Base-by-base conservation (phyloP, 306 rosid genomes). In the Gastrolobium bilobum region DNA sequence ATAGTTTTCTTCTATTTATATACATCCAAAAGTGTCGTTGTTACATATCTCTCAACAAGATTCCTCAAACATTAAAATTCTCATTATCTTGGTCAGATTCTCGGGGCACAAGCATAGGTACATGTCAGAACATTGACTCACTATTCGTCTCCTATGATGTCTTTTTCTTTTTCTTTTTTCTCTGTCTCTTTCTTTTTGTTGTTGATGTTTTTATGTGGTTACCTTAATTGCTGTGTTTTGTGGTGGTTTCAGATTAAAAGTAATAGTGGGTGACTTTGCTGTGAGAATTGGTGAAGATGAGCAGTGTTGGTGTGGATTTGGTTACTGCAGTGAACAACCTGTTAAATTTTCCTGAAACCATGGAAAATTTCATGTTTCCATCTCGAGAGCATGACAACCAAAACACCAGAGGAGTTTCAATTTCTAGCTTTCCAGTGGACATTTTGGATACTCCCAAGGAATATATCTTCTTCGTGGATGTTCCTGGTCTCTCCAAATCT, bases 401-500 rank as follows among this genome's bases (percentile, higher is more conserved):
- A 4, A 85, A 81, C n/a, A 70, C 1, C 34, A 82, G 82, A 57
- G 79, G 78, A 0, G 44, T n/a, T 11, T 77, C 89, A 0, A 39
- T 15, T 11, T 77, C 89, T 2, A 79, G 51, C 79, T 82, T 90
- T 20, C 90, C 90, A 0, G 89, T 82, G 0, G 97, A 91, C 63
- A 88, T 91, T 64, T 68, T 89, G 83, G 97, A 91, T 46, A 59
- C 90, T 66, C 70, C 86, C 40, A 87, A 82, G 14, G 91, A 89
- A 5, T 91, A 82, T 48, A 7, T 81, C 0, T 91, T 89, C 77
- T 78, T 58, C 77, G 72, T 91, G 91, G 97, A 89, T 79, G 73
- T 91, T 26, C 94, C 97, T 60, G 97, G 97, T 60, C 75, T 89
- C 72, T 83, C 94, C 79, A 91, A 89, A 56, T 81, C 92, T 50